Conservation (phyloP, 192 early-diverging fungal genomes). For the Entomortierella lignicola region DNA sequence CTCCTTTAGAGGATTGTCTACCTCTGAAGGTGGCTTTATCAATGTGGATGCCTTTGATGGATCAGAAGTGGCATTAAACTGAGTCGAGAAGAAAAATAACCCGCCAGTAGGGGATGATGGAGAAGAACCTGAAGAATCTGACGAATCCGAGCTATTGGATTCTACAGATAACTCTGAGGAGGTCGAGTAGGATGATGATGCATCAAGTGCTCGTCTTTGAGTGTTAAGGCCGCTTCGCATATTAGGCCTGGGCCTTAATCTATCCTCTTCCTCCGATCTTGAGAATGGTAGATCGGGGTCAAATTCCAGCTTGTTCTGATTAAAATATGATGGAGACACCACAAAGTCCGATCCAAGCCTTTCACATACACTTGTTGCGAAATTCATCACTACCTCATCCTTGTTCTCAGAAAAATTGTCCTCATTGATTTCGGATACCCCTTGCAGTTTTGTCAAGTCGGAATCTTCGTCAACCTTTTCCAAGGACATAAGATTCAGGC, state of each 20-base stretch:
- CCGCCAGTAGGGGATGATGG: constrained; percentile 36
- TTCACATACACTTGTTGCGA: constrained; percentile 11
- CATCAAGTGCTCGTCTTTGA: background rate
- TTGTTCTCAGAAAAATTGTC: background rate
- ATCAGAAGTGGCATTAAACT: background rate
- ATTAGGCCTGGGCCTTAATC: background rate
- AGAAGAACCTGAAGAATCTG: constrained; percentile 21
- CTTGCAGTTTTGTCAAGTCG: background rate
- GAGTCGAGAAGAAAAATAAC: constrained; percentile 32
- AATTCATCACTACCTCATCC: constrained; percentile 5
- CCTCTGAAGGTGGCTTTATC: constrained; percentile 7
- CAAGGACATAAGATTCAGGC: background rate
- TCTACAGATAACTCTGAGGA: constrained; percentile 17
- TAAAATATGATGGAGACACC: constrained; percentile 19
- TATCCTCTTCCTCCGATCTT: background rate
- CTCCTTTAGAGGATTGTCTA: background rate
- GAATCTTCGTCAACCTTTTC: background rate
- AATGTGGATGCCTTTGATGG: background rate
- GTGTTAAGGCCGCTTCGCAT: background rate
- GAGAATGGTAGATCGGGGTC: background rate
- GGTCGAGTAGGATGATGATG: constrained; percentile 5
- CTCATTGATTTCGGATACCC: background rate
- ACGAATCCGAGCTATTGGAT: constrained; percentile 20
- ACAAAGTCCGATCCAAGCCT: constrained; percentile 14
- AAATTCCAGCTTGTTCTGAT: constrained; percentile 9